Evolutionary conservation across 1,284 basidiomycete genomes (phyloP), one percentile per base, ranked within the genome.

Genomic region (Coniferiporia sulphurascens): DNA sequence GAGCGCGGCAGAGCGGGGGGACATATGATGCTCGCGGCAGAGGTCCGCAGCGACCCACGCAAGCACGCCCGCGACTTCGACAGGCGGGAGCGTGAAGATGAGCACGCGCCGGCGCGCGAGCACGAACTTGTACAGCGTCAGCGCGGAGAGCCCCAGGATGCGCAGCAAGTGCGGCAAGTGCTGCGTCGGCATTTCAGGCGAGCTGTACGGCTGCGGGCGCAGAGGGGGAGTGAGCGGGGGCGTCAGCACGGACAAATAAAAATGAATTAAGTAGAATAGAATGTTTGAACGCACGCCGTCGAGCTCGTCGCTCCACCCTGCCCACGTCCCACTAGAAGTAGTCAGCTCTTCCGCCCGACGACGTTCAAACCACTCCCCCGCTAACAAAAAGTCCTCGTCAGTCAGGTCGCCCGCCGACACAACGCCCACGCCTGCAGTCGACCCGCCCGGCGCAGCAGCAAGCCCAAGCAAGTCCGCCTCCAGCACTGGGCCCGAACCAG

Each of bases 121-220:
- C 13, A 89, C 79, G 65, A 90, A 83, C 66, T 91, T 91, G 73
- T 89, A 89, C 1, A 91, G 72, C 0, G 87, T 91, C 34, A 91
- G 72, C 1, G 82, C 81, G 0, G 87, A 88, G 0, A 89, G 88
- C 0, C 89, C 89, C 22, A 92, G 76, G 57, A 90, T 84, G 44
- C 85, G 84, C 21, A 91, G 73, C 17, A 89, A 72, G 60, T 87
- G 84, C 0, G 87, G 79, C 15, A 89, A 79, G 63, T 87, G 85
- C 35, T 83, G 69, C 43, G 84, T 79, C 4, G 87, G 86, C 60
- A 77, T 78, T 4, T 71, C 70, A 46, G 70, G 67, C 10, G 74
- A 69, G 12, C 71, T 62, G 62, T 75, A 70, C 34, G 71, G 65
- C 75, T 79, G 61, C 21, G 53, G 12, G 17, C 17, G 3, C 44